Evolutionary conservation across 768 basidiomycete genomes (phyloP).

Genomic region (Candolleomyces eurysporus): DNA sequence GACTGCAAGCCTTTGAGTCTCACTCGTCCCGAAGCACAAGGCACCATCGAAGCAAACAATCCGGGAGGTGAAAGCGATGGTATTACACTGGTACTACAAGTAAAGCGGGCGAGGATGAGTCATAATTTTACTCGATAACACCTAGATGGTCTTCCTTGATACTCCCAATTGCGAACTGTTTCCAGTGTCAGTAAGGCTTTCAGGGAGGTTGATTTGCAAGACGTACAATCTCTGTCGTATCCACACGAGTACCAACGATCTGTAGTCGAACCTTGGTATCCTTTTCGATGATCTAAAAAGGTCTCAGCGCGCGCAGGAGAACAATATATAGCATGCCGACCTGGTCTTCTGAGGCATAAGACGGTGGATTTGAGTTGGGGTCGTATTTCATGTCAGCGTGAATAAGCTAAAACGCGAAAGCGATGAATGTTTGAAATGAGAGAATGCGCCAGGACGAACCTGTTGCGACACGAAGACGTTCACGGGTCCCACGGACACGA

Average conservation of each 20-base stretch:
- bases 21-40: too few relatives aligned
- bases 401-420: conserved; percentile 61
- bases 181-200: conserved; percentile 2
- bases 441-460: conserved; percentile 43
- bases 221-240: conserved; percentile 95
- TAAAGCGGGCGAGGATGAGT: background rate
- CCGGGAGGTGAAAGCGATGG: background rate
- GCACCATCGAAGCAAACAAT: too few relatives aligned
- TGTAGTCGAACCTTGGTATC: conserved; percentile 90
- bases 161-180: conserved; percentile 92
- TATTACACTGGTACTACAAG: conserved; percentile 5
- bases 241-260: conserved; percentile 97
- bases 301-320: background rate
- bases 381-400: conserved; percentile 94
- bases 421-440: background rate
- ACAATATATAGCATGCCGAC: conserved; percentile 31
- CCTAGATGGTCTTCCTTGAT: conserved; percentile 99
- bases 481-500: conserved; percentile 93
- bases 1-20: too few relatives aligned
- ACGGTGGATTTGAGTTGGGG: conserved; percentile 95
- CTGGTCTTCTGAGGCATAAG: conserved; percentile 89
- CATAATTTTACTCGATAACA: conserved; percentile 64
- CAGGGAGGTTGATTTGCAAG: background rate
- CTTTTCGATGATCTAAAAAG: conserved; percentile 81
- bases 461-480: conserved; percentile 95